These are phyloP conservation scores for Metschnikowia anglica DNA, from an alignment of 805 yeast genomes.

Conservation along the genomic window DNA sequence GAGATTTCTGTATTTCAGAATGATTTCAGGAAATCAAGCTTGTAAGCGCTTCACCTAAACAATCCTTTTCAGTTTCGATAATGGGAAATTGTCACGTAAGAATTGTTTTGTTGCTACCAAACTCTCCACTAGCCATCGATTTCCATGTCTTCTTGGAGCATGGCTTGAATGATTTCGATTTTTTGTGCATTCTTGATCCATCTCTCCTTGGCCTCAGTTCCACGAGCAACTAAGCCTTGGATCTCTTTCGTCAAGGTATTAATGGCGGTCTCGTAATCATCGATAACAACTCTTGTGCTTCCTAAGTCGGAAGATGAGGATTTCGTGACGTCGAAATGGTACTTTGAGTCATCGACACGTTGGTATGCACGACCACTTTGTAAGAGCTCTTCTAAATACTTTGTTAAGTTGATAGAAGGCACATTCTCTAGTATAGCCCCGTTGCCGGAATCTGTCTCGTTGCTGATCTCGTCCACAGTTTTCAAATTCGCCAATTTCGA, in stretches of 20 bases:
- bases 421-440: neutral
- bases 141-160: constrained; percentile 19
- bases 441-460: neutral
- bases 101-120: neutral
- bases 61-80: neutral
- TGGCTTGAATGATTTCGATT: constrained; percentile 29
- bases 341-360: constrained; percentile 21
- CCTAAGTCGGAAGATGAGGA: constrained; percentile 24
- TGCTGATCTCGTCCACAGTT: constrained; percentile 19
- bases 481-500: constrained; percentile 17
- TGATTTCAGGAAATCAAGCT: no score
- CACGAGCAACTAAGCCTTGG: constrained; percentile 30
- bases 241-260: constrained; percentile 27
- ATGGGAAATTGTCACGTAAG: neutral
- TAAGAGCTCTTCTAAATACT: constrained; percentile 24
- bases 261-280: constrained; percentile 36
- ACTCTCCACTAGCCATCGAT: constrained; percentile 3
- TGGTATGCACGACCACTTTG: constrained; percentile 24
- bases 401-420: constrained; percentile 17
- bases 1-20: no score
- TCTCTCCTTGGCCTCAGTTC: constrained; percentile 31
- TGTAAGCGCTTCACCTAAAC: no score
- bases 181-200: constrained; percentile 38
- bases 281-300: constrained; percentile 18
- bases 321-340: constrained; percentile 26